Evolutionary conservation across 768 basidiomycete genomes (phyloP).

Genomic region (Clitopilus passeckerianus): DNA sequence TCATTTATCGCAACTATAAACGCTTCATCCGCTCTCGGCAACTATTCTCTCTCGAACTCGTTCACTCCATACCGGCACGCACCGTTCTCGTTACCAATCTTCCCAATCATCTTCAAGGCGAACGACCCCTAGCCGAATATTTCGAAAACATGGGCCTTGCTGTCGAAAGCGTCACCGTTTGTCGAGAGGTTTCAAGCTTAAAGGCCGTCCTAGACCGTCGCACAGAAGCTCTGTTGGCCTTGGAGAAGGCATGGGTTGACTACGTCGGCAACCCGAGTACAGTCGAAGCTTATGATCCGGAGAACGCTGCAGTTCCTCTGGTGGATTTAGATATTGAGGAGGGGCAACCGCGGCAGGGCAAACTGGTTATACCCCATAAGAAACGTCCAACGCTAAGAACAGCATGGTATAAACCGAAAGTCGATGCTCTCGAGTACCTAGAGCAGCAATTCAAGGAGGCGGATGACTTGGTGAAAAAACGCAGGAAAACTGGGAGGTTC

Average conservation of each 20-base stretch:
- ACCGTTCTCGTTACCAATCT: constrained; percentile 87
- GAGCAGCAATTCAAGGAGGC: constrained; percentile 75
- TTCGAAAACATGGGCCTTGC: constrained; percentile 85
- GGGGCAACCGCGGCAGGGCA: constrained; percentile 37
- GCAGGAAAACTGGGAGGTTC: constrained; percentile 69
- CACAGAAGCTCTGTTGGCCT: constrained; percentile 70
- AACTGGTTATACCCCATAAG: constrained; percentile 71
- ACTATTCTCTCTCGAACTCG: constrained; percentile 89
- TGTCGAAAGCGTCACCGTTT: constrained; percentile 91
- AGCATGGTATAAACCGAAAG: constrained; percentile 67
- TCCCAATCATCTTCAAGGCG: constrained; percentile 80
- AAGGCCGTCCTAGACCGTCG: constrained; percentile 71
- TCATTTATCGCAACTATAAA: constrained; percentile 85
- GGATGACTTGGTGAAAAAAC: constrained; percentile 78
- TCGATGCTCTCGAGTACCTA: constrained; percentile 88
- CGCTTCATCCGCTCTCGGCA: constrained; percentile 89
- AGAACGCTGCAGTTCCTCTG: constrained; percentile 42
- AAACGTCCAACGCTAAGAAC: constrained; percentile 73
- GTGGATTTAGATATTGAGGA: constrained; percentile 51
- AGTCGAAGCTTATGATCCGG: constrained; percentile 77
- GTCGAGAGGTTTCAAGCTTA: constrained; percentile 74
- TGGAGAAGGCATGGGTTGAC: constrained; percentile 84
- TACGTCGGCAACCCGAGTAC: constrained; percentile 95
- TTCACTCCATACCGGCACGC: constrained; percentile 90
- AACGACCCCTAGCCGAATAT: constrained; percentile 85